Percentiles rank a stretch among this genome's conserved stretches.
Evolutionary conservation across 1,139 yeast genomes (phyloP).

Genomic region (Lodderomyces orthopsilosis): DNA sequence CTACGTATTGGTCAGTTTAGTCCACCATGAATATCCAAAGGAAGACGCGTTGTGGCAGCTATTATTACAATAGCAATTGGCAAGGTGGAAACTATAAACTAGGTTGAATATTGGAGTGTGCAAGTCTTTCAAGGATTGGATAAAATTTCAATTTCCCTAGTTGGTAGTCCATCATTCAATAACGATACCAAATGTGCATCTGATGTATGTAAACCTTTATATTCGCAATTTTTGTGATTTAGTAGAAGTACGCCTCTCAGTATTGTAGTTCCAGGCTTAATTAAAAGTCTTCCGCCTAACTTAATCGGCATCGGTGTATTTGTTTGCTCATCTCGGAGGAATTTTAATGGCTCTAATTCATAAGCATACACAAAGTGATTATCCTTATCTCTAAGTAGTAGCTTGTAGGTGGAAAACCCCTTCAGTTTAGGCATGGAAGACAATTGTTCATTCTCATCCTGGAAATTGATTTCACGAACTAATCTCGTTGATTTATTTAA

Average conservation of each 20-base stretch:
- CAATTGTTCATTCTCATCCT: conserved; percentile 17
- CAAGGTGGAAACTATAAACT: conserved; percentile 11
- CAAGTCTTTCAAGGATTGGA: neutral
- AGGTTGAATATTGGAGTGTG: neutral
- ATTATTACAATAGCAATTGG: conserved; percentile 36
- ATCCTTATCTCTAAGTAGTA: conserved; percentile 30
- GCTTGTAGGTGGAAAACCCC: conserved; percentile 21
- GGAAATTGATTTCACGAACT: conserved; percentile 34
- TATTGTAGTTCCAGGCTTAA: conserved; percentile 31
- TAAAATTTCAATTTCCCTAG: conserved; percentile 30
- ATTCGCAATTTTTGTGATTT: conserved; percentile 29
- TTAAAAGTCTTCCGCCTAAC: conserved; percentile 38
- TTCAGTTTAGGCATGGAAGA: neutral
- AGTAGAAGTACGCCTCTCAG: conserved; percentile 36
- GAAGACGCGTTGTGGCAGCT: conserved; percentile 78
- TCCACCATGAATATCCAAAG: conserved; percentile 79
- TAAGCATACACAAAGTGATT: conserved; percentile 39
- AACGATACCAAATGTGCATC: conserved; percentile 23
- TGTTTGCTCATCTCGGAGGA: conserved; percentile 23
- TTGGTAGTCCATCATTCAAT: conserved; percentile 32
- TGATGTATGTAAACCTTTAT: conserved; percentile 29
- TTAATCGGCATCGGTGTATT: conserved; percentile 33
- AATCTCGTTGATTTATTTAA: conserved; percentile 19
- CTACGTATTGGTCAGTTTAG: conserved; percentile 75
- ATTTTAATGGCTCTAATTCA: conserved; percentile 36